Conservation (phyloP, 23 red algal genomes). For the Agarophyton chilense region DNA sequence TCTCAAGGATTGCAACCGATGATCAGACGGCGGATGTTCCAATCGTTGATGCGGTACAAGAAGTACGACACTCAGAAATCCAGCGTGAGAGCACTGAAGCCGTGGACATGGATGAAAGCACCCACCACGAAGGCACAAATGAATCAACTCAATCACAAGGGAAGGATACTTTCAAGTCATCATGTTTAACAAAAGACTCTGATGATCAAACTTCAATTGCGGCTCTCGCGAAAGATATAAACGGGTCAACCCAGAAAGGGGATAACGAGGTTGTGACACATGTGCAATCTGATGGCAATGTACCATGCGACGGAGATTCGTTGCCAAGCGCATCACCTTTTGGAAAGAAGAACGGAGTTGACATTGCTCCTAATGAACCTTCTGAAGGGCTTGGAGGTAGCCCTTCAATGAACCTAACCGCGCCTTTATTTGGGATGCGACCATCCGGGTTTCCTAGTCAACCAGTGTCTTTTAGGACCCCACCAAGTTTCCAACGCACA, state of each 20-base stretch:
- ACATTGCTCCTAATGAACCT: background rate
- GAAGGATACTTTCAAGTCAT: background rate
- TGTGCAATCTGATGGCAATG: background rate
- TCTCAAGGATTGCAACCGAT: background rate
- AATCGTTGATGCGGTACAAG: background rate
- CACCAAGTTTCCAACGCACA: slow-evolving; percentile 50
- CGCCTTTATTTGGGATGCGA: slow-evolving; percentile 59
- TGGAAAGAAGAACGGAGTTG: background rate
- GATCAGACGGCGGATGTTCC: background rate
- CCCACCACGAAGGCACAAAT: background rate
- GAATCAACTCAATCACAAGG: background rate
- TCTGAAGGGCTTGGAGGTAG: background rate
- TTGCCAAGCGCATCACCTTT: too few species aligned
- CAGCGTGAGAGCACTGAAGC: background rate
- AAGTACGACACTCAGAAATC: background rate
- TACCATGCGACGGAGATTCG: background rate
- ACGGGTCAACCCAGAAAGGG: background rate
- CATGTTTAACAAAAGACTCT: background rate
- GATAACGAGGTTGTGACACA: too few species aligned
- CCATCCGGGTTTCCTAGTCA: background rate
- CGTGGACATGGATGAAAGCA: background rate
- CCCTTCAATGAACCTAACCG: slow-evolving; percentile 1
- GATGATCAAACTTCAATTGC: background rate
- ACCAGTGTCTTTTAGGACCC: slow-evolving; percentile 41
- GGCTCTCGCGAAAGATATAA: background rate